Evolutionary conservation across 305 asterid genomes (phyloP).

Genomic region (Fraxinus baroniana): DNA sequence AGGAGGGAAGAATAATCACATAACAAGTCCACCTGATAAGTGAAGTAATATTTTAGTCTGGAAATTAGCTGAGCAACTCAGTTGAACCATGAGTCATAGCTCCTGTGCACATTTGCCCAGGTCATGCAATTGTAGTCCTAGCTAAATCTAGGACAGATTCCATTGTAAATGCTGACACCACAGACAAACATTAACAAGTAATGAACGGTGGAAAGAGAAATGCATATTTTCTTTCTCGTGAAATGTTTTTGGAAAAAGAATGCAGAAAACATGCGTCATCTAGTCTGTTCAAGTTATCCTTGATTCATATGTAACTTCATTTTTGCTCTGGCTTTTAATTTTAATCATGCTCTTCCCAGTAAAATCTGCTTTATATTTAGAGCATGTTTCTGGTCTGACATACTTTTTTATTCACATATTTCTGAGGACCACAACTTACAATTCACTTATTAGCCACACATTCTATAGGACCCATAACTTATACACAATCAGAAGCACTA

Average conservation of each 20-base stretch:
- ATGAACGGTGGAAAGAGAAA: neutral
- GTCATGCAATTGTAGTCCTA: neutral
- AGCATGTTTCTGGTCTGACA: neutral
- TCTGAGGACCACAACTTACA: neutral
- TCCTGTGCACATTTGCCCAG: neutral
- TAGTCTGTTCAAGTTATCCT: neutral
- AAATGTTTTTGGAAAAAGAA: neutral
- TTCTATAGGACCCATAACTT: neutral
- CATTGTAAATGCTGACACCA: neutral
- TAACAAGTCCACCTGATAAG: neutral
- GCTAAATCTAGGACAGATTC: neutral
- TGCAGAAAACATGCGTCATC: neutral
- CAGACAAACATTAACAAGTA: neutral
- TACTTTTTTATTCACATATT: too few species aligned
- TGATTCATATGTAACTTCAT: neutral
- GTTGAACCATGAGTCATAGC: neutral
- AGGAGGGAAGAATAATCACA: neutral
- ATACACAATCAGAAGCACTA: neutral
- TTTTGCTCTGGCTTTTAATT: neutral
- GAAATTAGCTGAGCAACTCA: neutral
- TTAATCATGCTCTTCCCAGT: neutral
- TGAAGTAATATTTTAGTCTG: neutral
- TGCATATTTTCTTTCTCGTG: neutral
- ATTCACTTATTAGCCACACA: neutral
- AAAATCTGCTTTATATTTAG: neutral